A percentile compares a stretch with the other conserved stretches of the same genome.
phyloP scores from a whole-genome alignment of 441 rosid genomes.

The Adansonia rubrostipa region DNA sequence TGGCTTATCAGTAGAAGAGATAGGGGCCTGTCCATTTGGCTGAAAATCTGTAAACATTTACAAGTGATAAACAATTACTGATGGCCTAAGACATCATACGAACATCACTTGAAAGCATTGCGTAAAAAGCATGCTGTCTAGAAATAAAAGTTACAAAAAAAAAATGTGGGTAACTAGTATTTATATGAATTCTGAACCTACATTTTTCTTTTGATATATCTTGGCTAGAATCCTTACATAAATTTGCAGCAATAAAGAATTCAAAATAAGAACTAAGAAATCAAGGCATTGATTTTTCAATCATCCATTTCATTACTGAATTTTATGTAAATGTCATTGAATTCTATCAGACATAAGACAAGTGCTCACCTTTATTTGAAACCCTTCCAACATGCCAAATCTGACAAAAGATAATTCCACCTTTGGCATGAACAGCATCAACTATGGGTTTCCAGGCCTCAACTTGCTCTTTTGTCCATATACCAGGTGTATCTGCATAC shows the following conservation, averaged over 20 bases:
- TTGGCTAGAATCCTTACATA: not conserved
- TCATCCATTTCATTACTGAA: not conserved
- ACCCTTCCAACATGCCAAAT: constrained; percentile 57
- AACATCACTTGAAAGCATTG: too few relatives aligned
- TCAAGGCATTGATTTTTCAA: not conserved
- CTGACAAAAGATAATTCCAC: constrained; percentile 59
- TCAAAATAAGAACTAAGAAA: not conserved
- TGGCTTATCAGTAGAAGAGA: too few relatives aligned
- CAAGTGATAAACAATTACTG: too few relatives aligned
- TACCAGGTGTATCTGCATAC: constrained; percentile 48
- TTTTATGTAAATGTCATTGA: not conserved
- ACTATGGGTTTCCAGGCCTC: constrained; percentile 69
- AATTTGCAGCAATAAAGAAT: not conserved
- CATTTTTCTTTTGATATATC: not conserved
- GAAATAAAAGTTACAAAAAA: not conserved
- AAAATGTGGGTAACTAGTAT: too few relatives aligned
- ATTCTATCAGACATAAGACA: not conserved
- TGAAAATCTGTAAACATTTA: too few relatives aligned
- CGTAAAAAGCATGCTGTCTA: not conserved
- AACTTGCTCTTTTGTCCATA: constrained; percentile 65
- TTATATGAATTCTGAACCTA: not conserved
- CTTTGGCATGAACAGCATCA: constrained; percentile 61
- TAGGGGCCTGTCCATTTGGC: too few relatives aligned
- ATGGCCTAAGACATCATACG: too few relatives aligned
- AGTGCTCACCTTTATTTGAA: constrained; percentile 29